Base-by-base conservation (phyloP, 2,329 filamentous ascomycete species). In the Phialophora expanda region DNA sequence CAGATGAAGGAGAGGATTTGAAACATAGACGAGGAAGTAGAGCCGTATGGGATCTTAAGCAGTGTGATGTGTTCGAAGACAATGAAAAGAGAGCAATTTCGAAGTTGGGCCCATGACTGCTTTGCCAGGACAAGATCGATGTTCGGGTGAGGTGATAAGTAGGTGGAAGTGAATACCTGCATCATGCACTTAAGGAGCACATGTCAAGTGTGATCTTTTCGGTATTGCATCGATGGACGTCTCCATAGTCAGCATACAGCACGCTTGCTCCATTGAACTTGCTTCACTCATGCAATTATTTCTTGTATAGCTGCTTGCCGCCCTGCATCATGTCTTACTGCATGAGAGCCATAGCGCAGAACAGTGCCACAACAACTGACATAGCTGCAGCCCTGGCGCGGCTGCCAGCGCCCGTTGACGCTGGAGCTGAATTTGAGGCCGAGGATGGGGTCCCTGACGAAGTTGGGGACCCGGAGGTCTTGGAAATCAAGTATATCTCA, bases 401-500 rank as follows among this genome's bases (percentile, higher is more conserved):
- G 55, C 53, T 44, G n/a, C 34, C 57, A 41, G 46, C 14, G n/a
- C 48, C 50, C 2, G 30, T 56, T 6, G 63, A 51, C 7, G 48
- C 32, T 30, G 64, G 55, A 7, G 65, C 34, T 41, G 61, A 54
- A 14, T 56, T 20, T 8, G 38, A 44, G 38, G 38, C 4, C 4
- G 38, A 44, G 17, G 38, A 44, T 8, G 38, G 38, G 17, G 1
- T 44, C 17, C 38, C 61, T 24, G 67, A 65, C 53, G 65, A 56
- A 3, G 66, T 65, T 28, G 66, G 38, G 6, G 38, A 44, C 6
- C 38, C 38, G 6, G 38, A 44, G 38, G 17, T 6, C 38, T 56
- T 67, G 7, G 68, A 56, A 30, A 73, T 58, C 22, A 73, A 58
- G 61, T 73, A 73, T 12, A 73, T 70, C 64, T 77, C 76, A 20